phyloP scores from a whole-genome alignment of 2,329 filamentous ascomycete species.

The Akanthomyces muscarius region DNA sequence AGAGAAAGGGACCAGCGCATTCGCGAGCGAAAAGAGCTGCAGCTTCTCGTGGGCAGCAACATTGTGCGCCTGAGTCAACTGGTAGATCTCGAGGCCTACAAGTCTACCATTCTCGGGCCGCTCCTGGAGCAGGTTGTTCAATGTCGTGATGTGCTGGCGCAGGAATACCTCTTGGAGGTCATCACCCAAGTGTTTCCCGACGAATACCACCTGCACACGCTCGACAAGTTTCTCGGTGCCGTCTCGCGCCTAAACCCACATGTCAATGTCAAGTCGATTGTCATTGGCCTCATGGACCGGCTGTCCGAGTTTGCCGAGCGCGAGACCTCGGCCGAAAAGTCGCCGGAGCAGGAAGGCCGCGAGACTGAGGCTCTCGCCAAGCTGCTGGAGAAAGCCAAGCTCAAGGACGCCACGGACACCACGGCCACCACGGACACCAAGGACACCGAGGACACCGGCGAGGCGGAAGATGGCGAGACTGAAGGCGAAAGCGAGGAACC shows the following conservation, averaged over 20 bases:
- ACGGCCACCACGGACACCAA: slow-evolving; percentile 59
- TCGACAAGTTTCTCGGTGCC: slow-evolving; percentile 90
- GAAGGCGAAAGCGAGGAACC: slow-evolving; percentile 31
- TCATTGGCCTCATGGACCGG: slow-evolving; percentile 96
- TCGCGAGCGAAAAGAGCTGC: slow-evolving; percentile 90
- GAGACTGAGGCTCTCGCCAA: slow-evolving; percentile 80
- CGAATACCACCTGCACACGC: slow-evolving; percentile 94
- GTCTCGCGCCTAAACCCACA: slow-evolving; percentile 91
- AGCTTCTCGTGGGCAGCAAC: slow-evolving; percentile 94
- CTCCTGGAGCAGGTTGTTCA: slow-evolving; percentile 96
- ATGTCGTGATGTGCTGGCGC: slow-evolving; percentile 91
- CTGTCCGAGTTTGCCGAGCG: slow-evolving; percentile 91
- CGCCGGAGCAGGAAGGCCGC: slow-evolving; percentile 67
- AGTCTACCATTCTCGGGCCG: slow-evolving; percentile 80
- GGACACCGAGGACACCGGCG: slow-evolving; percentile 25
- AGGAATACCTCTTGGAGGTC: slow-evolving; percentile 96
- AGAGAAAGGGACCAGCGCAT: slow-evolving; percentile 89
- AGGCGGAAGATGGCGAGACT: slow-evolving; percentile 31
- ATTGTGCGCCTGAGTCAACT: slow-evolving; percentile 91
- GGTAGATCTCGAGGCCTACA: slow-evolving; percentile 92
- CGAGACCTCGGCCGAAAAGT: slow-evolving; percentile 68
- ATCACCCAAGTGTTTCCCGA: slow-evolving; percentile 99
- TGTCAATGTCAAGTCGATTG: slow-evolving; percentile 96
- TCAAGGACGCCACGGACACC: slow-evolving; percentile 38
- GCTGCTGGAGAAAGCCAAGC: slow-evolving; percentile 71